Percentiles rank a stretch among this genome's conserved stretches.
Conservation (phyloP, 257 asterid genomes). For the Solanum corneliomulleri region DNA sequence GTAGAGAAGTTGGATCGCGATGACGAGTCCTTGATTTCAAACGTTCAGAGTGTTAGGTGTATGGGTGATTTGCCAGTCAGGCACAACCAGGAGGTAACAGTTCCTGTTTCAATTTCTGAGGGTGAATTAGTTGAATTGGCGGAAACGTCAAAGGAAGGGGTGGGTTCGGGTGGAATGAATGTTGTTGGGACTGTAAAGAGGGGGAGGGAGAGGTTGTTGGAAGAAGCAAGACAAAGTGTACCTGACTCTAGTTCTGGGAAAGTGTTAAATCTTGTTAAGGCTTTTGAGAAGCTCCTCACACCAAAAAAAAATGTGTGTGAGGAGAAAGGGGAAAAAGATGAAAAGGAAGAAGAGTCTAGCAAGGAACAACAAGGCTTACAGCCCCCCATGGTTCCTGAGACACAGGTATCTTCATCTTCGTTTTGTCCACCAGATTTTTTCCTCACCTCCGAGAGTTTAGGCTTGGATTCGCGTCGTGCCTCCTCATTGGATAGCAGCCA, state of each 20-base stretch:
- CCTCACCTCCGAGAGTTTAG: conserved; percentile 68
- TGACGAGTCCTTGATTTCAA: neutral
- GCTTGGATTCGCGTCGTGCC: conserved; percentile 34
- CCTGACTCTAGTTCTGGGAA: conserved; percentile 62
- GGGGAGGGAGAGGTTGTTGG: conserved; percentile 55
- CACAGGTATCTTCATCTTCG: conserved; percentile 38
- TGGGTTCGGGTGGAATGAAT: conserved; percentile 17
- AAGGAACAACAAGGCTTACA: conserved; percentile 36
- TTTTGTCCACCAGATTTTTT: conserved; percentile 64
- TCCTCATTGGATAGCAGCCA: conserved; percentile 49
- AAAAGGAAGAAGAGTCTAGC: conserved; percentile 23
- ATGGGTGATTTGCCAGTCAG: neutral
- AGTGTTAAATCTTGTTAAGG: conserved; percentile 74
- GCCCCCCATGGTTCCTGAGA: conserved; percentile 20
- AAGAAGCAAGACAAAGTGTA: conserved; percentile 34
- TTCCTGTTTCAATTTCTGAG: neutral
- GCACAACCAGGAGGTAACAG: neutral
- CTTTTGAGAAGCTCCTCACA: conserved; percentile 54
- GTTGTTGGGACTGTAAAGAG: conserved; percentile 20
- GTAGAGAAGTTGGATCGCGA: neutral
- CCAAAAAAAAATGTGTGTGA: conserved; percentile 18
- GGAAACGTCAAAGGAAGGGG: neutral
- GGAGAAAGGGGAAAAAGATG: conserved; percentile 29
- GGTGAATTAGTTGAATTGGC: conserved; percentile 4
- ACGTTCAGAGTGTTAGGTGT: neutral